Evolutionary conservation across 139 green algal species (phyloP).

Genomic region (Tetradesmus obliquus): DNA sequence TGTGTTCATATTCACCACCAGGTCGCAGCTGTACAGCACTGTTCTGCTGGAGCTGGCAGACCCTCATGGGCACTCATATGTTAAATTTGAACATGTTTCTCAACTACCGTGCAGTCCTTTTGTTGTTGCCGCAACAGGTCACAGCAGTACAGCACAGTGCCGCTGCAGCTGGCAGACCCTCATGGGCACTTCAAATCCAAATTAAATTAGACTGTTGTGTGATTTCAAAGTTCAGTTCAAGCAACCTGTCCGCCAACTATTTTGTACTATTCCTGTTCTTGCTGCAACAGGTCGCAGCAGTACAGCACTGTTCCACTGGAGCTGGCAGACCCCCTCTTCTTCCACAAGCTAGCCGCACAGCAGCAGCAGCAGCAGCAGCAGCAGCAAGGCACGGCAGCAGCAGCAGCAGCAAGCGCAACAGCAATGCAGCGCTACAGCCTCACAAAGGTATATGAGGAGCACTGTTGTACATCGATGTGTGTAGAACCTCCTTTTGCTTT

Average conservation of each 20-base stretch:
- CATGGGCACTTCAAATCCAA: too few species aligned
- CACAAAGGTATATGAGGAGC: background rate
- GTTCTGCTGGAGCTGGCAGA: background rate
- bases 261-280: background rate
- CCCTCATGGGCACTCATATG: too few species aligned
- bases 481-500: too few species aligned
- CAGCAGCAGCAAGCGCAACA: conserved; percentile 1
- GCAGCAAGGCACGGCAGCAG: background rate
- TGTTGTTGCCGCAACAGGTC: background rate
- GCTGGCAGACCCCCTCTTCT: background rate
- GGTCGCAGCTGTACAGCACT: background rate
- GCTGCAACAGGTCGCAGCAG: background rate
- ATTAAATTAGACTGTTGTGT: too few species aligned
- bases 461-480: background rate
- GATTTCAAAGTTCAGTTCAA: too few species aligned
- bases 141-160: background rate
- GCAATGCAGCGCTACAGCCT: conserved; percentile 16
- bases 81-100: too few species aligned
- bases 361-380: background rate
- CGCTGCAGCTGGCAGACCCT: background rate
- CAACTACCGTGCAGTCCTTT: too few species aligned
- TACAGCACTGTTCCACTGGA: background rate
- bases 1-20: too few species aligned
- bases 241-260: too few species aligned
- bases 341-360: background rate